These are phyloP conservation scores for Corymbia citriodora DNA, from an alignment of 441 rosid genomes.

Conservation along the genomic window DNA sequence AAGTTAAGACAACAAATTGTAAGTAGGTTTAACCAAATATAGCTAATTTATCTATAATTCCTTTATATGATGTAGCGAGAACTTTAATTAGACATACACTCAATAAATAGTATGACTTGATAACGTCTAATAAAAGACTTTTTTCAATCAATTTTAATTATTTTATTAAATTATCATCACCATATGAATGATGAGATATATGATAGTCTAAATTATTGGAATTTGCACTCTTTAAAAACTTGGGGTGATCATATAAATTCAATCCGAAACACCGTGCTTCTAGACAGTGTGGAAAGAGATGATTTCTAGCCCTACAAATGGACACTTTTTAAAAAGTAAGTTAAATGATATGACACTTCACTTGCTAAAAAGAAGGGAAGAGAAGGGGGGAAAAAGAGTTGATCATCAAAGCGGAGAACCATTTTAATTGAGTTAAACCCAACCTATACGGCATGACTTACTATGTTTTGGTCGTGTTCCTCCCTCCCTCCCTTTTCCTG, in stretches of 20 bases:
- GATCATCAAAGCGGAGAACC: neutral
- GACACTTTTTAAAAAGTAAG: no score
- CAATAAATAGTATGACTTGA: no score
- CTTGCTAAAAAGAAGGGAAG: neutral
- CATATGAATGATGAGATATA: no score
- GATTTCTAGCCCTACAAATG: neutral
- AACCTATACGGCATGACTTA: neutral
- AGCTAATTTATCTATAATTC: no score
- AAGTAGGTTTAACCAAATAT: no score
- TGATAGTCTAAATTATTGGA: accelerated
- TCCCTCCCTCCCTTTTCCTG: neutral
- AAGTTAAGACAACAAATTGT: accelerated
- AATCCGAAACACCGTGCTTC: neutral
- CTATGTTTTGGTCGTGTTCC: neutral
- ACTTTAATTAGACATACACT: no score
- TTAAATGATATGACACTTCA: no score
- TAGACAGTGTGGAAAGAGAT: neutral
- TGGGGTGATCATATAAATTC: neutral
- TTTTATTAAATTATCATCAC: no score
- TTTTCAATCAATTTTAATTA: no score
- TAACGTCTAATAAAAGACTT: no score
- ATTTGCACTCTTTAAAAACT: neutral
- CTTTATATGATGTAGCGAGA: no score
- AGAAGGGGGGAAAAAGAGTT: neutral
- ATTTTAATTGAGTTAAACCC: neutral